Percentiles rank a stretch among this genome's conserved stretches.
Evolutionary conservation across 169 alveolate species (phyloP).

Genomic region (Ichthyophthirius multifiliis): DNA sequence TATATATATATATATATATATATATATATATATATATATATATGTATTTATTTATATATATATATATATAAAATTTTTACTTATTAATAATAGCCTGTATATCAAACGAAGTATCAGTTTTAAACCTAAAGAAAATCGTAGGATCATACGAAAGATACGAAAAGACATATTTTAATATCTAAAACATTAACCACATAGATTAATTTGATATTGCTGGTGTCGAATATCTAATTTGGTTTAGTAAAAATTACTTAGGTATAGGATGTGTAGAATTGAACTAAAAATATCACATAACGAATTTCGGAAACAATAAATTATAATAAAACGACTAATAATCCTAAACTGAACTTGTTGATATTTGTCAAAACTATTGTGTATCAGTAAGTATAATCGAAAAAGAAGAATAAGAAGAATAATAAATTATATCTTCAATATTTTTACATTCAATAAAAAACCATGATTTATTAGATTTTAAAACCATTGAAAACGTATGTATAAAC

Average conservation of each 20-base stretch:
- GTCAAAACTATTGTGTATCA: background rate
- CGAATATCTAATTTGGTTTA: background rate
- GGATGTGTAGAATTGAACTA: background rate
- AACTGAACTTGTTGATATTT: background rate
- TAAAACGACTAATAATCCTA: background rate
- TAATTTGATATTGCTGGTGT: background rate
- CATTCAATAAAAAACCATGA: conserved; percentile 2
- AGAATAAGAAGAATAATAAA: background rate
- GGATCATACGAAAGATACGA: background rate
- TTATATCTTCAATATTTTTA: background rate
- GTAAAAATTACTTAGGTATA: background rate
- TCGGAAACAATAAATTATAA: background rate
- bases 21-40: no score
- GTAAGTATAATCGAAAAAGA: background rate
- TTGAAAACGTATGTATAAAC: background rate
- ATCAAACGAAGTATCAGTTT: background rate
- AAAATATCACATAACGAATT: background rate
- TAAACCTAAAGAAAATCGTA: background rate
- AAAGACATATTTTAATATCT: background rate
- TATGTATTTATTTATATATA: no score
- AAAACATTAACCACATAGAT: background rate
- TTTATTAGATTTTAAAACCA: background rate
- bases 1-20: no score
- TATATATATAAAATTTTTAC: background rate
- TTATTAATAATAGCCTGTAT: background rate